phyloP scores from a whole-genome alignment of 1,284 basidiomycete genomes.

The Caloboletus inedulis region DNA sequence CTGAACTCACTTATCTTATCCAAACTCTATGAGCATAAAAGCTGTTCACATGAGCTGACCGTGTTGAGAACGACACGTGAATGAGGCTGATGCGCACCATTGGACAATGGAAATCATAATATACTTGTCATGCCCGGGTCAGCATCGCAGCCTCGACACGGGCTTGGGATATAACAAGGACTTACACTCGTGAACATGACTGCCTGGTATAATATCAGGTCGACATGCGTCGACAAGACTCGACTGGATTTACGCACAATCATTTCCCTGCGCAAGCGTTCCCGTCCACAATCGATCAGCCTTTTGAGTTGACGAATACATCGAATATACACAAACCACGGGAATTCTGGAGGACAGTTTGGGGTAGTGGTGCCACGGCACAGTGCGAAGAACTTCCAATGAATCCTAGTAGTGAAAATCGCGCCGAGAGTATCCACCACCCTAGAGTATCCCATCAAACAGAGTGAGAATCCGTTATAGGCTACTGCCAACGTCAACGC shows the following conservation, averaged over 20 bases:
- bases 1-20: constrained; percentile 17
- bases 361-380: background rate
- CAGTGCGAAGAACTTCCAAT: background rate
- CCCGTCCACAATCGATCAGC: background rate
- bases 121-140: background rate
- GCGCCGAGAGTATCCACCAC: background rate
- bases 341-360: background rate
- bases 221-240: background rate
- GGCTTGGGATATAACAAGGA: background rate
- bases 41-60: background rate
- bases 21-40: constrained; percentile 20
- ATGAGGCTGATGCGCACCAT: constrained; percentile 4
- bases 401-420: background rate
- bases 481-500: no score
- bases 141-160: background rate
- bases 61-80: background rate
- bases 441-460: background rate
- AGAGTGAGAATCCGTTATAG: background rate
- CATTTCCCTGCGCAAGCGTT: constrained; percentile 4
- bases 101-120: constrained; percentile 9
- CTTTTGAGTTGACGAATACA: background rate
- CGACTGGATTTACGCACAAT: background rate
- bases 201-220: background rate
- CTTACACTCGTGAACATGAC: constrained; percentile 4
- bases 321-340: constrained; percentile 7